These are phyloP conservation scores for Nigrospora sphaerica DNA, from an alignment of 2,329 filamentous ascomycete genomes.

Conservation along the genomic window DNA sequence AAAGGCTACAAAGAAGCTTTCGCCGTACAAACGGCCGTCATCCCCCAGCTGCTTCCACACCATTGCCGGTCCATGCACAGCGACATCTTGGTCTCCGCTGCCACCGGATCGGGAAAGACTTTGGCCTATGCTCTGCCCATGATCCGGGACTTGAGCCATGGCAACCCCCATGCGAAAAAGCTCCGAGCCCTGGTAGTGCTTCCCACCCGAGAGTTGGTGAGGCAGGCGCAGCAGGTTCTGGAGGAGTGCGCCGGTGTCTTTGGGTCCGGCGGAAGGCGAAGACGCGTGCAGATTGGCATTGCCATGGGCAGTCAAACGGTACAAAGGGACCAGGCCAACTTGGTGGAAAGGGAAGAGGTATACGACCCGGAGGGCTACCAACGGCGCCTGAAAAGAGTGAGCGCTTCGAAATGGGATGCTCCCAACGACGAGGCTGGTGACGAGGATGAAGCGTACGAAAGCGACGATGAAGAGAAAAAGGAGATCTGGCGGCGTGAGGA, in stretches of 20 bases:
- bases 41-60: constrained; percentile 69
- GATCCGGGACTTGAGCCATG: constrained; percentile 64
- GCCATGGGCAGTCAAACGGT: constrained; percentile 77
- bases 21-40: constrained; percentile 70
- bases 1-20: constrained; percentile 67
- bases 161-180: constrained; percentile 46
- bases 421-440: constrained; percentile 19
- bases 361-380: constrained; percentile 60
- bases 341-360: constrained; percentile 33
- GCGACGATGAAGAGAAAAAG: constrained; percentile 21
- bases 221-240: constrained; percentile 73
- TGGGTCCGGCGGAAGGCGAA: constrained; percentile 48
- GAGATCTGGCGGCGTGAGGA: constrained; percentile 18
- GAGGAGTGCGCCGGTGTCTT: constrained; percentile 64
- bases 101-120: constrained; percentile 94
- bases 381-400: constrained; percentile 29
- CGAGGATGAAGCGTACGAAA: constrained; percentile 26
- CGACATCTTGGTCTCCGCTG: constrained; percentile 84
- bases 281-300: constrained; percentile 65
- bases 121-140: constrained; percentile 85
- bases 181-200: constrained; percentile 79
- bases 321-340: constrained; percentile 49
- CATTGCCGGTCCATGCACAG: constrained; percentile 53
- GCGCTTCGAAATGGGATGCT: constrained; percentile 25
- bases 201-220: constrained; percentile 83